A percentile compares a stretch with the other conserved stretches of the same genome.
phyloP scores from a whole-genome alignment of 768 basidiomycete species.

The Ramaria rubella region DNA sequence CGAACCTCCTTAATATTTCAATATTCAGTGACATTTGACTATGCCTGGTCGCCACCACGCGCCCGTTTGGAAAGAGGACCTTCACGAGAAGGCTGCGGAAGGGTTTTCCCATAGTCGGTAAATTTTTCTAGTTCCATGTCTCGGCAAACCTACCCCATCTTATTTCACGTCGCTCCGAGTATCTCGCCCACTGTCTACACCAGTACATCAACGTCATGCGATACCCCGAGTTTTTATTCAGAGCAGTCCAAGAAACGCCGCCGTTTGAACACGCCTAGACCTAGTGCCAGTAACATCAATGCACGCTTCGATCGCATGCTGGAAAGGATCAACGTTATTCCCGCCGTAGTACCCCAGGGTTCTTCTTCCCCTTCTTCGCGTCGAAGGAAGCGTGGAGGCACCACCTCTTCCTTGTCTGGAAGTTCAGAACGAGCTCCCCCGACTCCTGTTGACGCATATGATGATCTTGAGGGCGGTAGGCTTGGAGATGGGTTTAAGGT shows the following conservation, averaged over 20 bases:
- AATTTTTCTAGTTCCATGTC: background rate
- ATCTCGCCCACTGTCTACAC: slow-evolving; percentile 12
- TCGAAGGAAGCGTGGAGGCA: slow-evolving; percentile 24
- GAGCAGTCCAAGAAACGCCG: slow-evolving; percentile 1
- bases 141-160: background rate
- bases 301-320: slow-evolving; percentile 63
- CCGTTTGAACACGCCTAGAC: slow-evolving; percentile 33
- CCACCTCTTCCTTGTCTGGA: slow-evolving; percentile 40
- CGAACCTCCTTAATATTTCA: too few relatives aligned
- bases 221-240: background rate
- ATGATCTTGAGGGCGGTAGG: slow-evolving; percentile 24
- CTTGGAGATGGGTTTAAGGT: slow-evolving; percentile 37
- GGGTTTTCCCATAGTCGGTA: slow-evolving; percentile 16
- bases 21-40: too few relatives aligned
- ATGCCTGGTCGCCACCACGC: background rate
- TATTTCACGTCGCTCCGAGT: background rate
- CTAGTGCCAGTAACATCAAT: slow-evolving; percentile 46
- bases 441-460: slow-evolving; percentile 38
- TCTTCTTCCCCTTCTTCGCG: background rate
- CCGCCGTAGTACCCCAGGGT: slow-evolving; percentile 15
- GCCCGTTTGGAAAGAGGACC: background rate
- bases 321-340: slow-evolving; percentile 39
- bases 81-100: background rate
- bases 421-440: slow-evolving; percentile 35
- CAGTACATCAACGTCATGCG: background rate